These are phyloP conservation scores for Lagenidium giganteum DNA, from an alignment of 352 stramenopile genomes.

Conservation along the genomic window DNA sequence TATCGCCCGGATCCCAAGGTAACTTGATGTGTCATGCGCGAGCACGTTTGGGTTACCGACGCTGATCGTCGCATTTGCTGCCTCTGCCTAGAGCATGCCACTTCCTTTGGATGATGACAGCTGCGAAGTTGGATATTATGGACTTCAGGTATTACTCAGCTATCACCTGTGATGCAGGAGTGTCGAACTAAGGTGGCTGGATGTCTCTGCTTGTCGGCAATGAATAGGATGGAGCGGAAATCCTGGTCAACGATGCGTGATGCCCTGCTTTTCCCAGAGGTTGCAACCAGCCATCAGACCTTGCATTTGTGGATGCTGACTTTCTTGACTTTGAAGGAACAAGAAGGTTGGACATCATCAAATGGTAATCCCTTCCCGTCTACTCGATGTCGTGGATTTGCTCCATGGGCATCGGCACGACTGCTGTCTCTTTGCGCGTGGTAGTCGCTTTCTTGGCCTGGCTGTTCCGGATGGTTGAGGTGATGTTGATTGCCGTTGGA, in stretches of 20 bases:
- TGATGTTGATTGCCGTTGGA: no score
- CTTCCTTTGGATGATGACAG: slow-evolving; percentile 63
- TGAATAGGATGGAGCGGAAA: slow-evolving; percentile 52
- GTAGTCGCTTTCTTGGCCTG: no score
- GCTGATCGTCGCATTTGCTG: not conserved
- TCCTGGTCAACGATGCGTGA: slow-evolving; percentile 74
- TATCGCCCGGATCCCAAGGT: slow-evolving; percentile 57
- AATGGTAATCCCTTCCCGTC: no score
- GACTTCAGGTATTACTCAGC: slow-evolving; percentile 42
- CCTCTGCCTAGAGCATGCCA: slow-evolving; percentile 45
- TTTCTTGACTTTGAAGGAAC: no score
- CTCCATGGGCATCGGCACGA: no score
- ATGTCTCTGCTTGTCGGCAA: slow-evolving; percentile 1
- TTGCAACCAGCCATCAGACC: no score
- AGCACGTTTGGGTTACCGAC: not conserved
- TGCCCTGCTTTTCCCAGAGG: no score
- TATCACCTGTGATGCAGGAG: not conserved
- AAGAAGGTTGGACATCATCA: no score
- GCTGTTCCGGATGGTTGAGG: no score
- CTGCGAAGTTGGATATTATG: slow-evolving; percentile 66
- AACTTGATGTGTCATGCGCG: not conserved
- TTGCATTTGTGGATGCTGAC: no score
- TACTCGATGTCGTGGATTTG: no score
- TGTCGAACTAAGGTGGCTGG: not conserved
- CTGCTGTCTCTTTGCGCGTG: no score